Base-by-base conservation (phyloP, 495 filamentous ascomycete species). In the Friedmanniomyces endolithicus region DNA sequence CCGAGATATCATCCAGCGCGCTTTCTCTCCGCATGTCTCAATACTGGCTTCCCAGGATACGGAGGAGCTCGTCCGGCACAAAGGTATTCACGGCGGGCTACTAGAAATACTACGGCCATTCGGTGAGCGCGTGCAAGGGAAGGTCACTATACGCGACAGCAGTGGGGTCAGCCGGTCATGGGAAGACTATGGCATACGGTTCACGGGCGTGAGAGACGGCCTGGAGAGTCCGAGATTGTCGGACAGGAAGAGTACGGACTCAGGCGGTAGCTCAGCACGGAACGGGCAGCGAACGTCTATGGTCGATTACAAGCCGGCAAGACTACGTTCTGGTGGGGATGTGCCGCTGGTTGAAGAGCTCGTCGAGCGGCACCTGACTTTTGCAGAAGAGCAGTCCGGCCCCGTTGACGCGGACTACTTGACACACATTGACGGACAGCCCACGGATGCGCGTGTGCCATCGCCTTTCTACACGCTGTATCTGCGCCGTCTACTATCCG, bases 121-220 rank as follows among this genome's bases (percentile, higher is more conserved):
- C 70, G 92, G 90, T n/a, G 92, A 98, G 67, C 77, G 75, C 35
- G 74, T 98, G 0, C 79, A 82, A 33, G 92, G 92, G 23, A 92
- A 89, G 66, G 85, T 98, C 31, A 85, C 85, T 17, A 82, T 98
- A 37, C 75, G 94, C 52, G 94, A 98, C 67, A 95, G 88, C 60
- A 75, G 84, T 55, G 90, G 92, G 11, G 79, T 80, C 33, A 87
- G 89, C 62, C 78, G 76, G 59, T 79, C 78, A 29, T 94, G 84
- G 74, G 92, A 95, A 25, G 88, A 97, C 65, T 98, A 87, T 70
- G 84, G 86, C 1, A 77, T 97, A 48, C 84, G 85, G 41, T 95
- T 98, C 67, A 79, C 84, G 4, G 74, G 79, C 47, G 76, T 85
- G 49, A 76, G 72, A 22, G 81, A 82, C 56, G 77, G 78, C 1